Evolutionary conservation across 192 early-diverging fungal species (phyloP).

Genomic region (Piromyces finnis): DNA sequence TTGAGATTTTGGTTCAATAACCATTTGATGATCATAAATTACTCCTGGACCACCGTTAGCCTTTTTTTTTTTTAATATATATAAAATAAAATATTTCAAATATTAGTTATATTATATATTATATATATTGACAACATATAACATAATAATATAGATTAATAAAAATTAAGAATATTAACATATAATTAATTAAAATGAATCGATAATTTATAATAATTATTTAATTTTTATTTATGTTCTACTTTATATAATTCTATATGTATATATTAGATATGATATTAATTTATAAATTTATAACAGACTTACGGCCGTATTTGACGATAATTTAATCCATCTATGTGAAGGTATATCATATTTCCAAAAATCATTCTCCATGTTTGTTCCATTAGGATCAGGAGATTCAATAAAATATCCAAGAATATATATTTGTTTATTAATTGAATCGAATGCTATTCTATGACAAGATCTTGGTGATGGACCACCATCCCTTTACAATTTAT

Average conservation of each 20-base stretch:
- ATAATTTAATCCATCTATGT: constrained; percentile 52
- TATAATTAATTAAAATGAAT: too few species aligned
- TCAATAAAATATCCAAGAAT: constrained; percentile 83
- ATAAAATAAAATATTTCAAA: too few species aligned
- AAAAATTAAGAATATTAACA: too few species aligned
- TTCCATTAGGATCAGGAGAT: constrained; percentile 40
- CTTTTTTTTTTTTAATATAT: constrained; percentile 8
- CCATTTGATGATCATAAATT: constrained; percentile 90
- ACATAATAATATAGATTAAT: too few species aligned
- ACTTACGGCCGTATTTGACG: constrained; percentile 57
- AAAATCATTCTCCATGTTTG: constrained; percentile 64
- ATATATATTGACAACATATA: too few species aligned
- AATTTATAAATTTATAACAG: too few species aligned
- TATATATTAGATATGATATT: too few species aligned
- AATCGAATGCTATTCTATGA: constrained; percentile 84
- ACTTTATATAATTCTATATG: too few species aligned
- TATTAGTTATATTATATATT: too few species aligned
- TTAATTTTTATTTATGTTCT: too few species aligned
- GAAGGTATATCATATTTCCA: constrained; percentile 65
- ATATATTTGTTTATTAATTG: constrained; percentile 49
- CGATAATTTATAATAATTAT: not conserved
- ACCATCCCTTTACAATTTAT: constrained; percentile 42
- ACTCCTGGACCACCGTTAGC: constrained; percentile 65
- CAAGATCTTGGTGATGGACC: constrained; percentile 79
- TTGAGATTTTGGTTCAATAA: constrained; percentile 46